Percentiles rank a stretch among this genome's conserved stretches.
Conservation (phyloP, 306 rosid species). For the Vachellia collinsii region DNA sequence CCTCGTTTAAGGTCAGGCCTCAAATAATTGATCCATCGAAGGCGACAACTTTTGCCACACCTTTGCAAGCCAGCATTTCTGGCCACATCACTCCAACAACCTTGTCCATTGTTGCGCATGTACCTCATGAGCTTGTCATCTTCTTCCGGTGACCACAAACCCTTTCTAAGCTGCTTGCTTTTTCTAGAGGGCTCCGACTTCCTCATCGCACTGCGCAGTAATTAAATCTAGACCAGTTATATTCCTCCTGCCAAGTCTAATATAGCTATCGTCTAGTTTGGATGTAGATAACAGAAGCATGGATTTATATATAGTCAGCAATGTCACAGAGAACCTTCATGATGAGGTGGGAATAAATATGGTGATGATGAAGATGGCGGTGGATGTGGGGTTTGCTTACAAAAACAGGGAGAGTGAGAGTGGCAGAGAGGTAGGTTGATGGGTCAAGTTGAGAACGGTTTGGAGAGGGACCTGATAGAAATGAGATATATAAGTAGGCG, state of each 20-base stretch:
- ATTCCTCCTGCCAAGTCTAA: neutral
- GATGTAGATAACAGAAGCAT: slow-evolving; percentile 45
- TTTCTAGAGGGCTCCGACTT: slow-evolving; percentile 57
- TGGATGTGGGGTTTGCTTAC: slow-evolving; percentile 97
- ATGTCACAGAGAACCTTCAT: slow-evolving; percentile 61
- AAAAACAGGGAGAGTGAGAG: slow-evolving; percentile 52
- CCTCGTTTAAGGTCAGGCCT: slow-evolving; percentile 94
- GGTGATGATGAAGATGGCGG: slow-evolving; percentile 25
- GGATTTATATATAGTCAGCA: slow-evolving; percentile 49
- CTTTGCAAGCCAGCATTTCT: slow-evolving; percentile 86
- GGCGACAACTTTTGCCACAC: slow-evolving; percentile 91
- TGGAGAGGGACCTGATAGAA: slow-evolving; percentile 70
- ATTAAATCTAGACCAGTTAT: neutral
- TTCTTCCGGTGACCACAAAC: slow-evolving; percentile 96
- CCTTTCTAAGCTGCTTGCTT: slow-evolving; percentile 68
- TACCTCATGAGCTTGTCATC: slow-evolving; percentile 82
- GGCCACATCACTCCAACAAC: slow-evolving; percentile 95
- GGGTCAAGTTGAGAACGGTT: slow-evolving; percentile 98
- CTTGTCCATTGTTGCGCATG: slow-evolving; percentile 83
- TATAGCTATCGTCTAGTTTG: slow-evolving; percentile 41
- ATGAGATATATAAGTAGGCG: slow-evolving; percentile 40
- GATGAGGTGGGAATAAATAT: slow-evolving; percentile 61
- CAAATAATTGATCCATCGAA: slow-evolving; percentile 94
- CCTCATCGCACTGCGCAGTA: slow-evolving; percentile 55
- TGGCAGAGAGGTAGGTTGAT: slow-evolving; percentile 67